phyloP scores from a whole-genome alignment of 2,329 filamentous ascomycete genomes.

The Talaromyces sp. region DNA sequence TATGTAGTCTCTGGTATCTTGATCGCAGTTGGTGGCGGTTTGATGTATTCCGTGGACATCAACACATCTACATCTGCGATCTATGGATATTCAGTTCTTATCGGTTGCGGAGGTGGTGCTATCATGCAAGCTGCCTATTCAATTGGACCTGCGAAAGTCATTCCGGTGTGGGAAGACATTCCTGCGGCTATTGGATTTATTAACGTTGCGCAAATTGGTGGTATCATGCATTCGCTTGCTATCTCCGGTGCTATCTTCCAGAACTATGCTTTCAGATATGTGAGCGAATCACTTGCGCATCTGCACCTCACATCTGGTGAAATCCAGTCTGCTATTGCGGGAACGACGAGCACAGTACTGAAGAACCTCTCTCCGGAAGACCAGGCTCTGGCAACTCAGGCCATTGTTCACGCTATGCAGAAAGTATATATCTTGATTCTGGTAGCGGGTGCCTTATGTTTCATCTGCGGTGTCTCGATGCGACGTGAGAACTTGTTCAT shows the following conservation, averaged over 20 bases:
- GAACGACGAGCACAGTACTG: not conserved
- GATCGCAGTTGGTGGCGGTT: not conserved
- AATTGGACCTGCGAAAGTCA: conserved; percentile 20
- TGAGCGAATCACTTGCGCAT: not conserved
- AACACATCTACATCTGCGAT: conserved; percentile 21
- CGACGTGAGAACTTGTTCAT: not conserved
- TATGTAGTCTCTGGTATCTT: not conserved
- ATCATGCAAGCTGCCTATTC: conserved; percentile 23
- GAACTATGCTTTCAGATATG: not conserved
- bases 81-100: conserved; percentile 27
- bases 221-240: not conserved
- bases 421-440: not conserved
- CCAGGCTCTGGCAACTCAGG: not conserved
- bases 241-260: not conserved
- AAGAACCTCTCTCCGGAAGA: not conserved
- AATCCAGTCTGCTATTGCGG: not conserved
- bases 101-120: conserved; percentile 24
- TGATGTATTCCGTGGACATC: not conserved
- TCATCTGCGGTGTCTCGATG: not conserved
- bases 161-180: not conserved
- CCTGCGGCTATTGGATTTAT: not conserved
- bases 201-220: not conserved
- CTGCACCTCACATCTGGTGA: not conserved
- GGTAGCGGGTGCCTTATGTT: not conserved
- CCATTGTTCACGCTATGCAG: not conserved